Evolutionary conservation across 2,329 filamentous ascomycete genomes (phyloP).

Genomic region (Aureobasidium sp.): DNA sequence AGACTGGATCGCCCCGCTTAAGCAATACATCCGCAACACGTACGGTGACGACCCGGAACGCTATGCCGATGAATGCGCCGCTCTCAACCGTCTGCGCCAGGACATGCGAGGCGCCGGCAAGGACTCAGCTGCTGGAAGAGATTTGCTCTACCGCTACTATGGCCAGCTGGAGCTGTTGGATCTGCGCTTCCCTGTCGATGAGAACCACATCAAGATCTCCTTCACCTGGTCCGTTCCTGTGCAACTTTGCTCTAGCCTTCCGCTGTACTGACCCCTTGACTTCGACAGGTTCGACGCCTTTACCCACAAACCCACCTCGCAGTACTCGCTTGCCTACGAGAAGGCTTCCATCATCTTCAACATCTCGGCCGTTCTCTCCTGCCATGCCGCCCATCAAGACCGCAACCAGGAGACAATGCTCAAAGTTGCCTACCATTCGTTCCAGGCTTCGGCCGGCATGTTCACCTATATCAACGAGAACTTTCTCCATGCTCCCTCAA

Average conservation of each 20-base stretch:
- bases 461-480: constrained; percentile 99
- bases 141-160: constrained; percentile 94
- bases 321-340: constrained; percentile 94
- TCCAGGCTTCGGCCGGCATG: constrained; percentile 97
- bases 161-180: constrained; percentile 93
- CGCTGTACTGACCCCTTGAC: neutral
- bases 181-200: constrained; percentile 90
- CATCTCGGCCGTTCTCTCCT: constrained; percentile 93
- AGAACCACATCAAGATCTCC: constrained; percentile 97
- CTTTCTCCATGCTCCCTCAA: constrained; percentile 92
- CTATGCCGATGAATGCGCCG: constrained; percentile 91
- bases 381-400: constrained; percentile 88
- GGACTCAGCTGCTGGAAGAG: constrained; percentile 87
- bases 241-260: neutral
- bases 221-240: constrained; percentile 74
- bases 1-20: constrained; percentile 90
- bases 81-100: constrained; percentile 88
- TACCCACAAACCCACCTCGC: constrained; percentile 92
- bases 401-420: constrained; percentile 85
- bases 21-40: constrained; percentile 84
- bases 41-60: constrained; percentile 96
- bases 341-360: constrained; percentile 99
- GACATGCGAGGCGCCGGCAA: constrained; percentile 97
- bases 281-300: constrained; percentile 92
- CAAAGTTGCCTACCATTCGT: constrained; percentile 96